Conservation (phyloP, 352 stramenopile genomes). For the Elongisporangium prolatum region DNA sequence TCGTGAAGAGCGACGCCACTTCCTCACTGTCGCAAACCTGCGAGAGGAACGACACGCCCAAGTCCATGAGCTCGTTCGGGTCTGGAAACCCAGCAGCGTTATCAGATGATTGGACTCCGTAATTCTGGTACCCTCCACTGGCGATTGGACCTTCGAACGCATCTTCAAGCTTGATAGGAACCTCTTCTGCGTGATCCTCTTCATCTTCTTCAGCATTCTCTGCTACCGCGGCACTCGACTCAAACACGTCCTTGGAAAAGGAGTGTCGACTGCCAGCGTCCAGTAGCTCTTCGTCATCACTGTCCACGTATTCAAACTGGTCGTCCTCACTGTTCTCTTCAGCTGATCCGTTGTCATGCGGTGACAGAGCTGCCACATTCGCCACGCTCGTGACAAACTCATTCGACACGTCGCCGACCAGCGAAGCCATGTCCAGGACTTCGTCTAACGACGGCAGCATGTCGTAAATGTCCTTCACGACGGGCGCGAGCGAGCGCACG, state of each 20-base stretch:
- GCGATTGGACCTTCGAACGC: not conserved
- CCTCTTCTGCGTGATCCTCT: not conserved
- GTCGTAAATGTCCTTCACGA: conserved; percentile 41
- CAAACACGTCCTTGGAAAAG: conserved; percentile 15
- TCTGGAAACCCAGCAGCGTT: not conserved
- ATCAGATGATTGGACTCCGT: not conserved
- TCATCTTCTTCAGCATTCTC: conserved; percentile 6
- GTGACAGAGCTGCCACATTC: not conserved
- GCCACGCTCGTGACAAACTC: conserved; percentile 21
- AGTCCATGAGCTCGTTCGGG: conserved; percentile 30
- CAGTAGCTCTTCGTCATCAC: conserved; percentile 5
- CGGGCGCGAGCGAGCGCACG: conserved; percentile 32
- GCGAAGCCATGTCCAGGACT: conserved; percentile 38
- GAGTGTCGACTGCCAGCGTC: conserved; percentile 11
- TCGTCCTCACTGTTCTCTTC: conserved; percentile 10
- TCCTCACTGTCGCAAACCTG: conserved; percentile 58
- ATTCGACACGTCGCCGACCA: conserved; percentile 60
- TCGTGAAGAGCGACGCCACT: conserved; percentile 57
- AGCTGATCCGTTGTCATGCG: not conserved
- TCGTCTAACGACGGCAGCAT: conserved; percentile 67
- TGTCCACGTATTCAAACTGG: conserved; percentile 34
- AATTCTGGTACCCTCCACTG: not conserved
- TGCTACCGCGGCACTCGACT: not conserved
- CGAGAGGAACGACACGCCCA: conserved; percentile 45
- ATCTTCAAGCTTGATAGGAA: not conserved